Base-by-base conservation (phyloP, 2,329 filamentous ascomycete genomes). In the Chaetomiaceae sp. region DNA sequence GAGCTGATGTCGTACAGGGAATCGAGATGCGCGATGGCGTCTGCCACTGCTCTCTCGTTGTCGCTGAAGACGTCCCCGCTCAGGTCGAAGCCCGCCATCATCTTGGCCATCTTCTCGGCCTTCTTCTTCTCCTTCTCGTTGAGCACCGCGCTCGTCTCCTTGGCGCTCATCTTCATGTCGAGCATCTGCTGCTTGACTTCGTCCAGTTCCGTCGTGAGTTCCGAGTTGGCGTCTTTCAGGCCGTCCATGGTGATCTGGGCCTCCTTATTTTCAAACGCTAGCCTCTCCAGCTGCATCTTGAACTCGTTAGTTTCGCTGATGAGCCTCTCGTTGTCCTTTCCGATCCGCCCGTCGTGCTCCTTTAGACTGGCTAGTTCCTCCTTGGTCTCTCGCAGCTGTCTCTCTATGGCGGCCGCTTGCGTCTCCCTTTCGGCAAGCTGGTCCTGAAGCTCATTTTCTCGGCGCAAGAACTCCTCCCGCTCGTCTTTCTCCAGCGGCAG, bases 71-170 rank as follows among this genome's bases (percentile, higher is more conserved):
- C 85, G 51, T 96, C 91, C 43, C 87, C 86, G 39, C 90, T 92
- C 30, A 99, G 81, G 64, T 99, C 92, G 63, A 99, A 97, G 3
- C 92, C 90, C 53, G 93, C 93, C 92, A 99, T 96, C 93, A 99
- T 99, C 78, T 96, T 88, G 38, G 93, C 93, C 93, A 99, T 99
- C 72, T 95, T 93, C 73, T 99, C 93, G 1, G 91, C 89, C 78
- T 99, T 99, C 74, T 90, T 91, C 77, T 90, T 92, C 72, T 97
- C 95, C 77, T 99, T 99, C 71, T 97, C 93, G 61, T 97, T 92
- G 17, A 95, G 74, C 14, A 89, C 86, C 8, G 90, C 90, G 39
- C 82, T 90, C 1, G 87, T 92, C 72, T 97, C 93, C 73, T 93
- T 95, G 51, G 92, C 90, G 60, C 84, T 93, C 87, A 97, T 96